Percentiles rank a stretch among this genome's conserved stretches.
Evolutionary conservation across 148 eudicot genomes (phyloP).

Genomic region (Gaultheria prostrata): DNA sequence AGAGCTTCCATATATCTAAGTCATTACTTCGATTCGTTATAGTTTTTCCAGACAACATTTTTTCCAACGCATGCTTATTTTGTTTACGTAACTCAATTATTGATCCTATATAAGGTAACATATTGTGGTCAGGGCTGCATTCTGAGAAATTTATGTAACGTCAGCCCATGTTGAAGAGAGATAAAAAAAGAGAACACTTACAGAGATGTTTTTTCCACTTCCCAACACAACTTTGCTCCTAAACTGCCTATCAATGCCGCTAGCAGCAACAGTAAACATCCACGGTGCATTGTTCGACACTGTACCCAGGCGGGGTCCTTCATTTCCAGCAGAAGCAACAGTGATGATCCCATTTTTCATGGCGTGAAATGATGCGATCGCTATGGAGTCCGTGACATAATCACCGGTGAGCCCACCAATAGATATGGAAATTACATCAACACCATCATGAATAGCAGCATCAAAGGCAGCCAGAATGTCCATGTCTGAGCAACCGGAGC

Average conservation of each 20-base stretch:
- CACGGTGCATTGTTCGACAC: slow-evolving; percentile 61
- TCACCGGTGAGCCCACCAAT: slow-evolving; percentile 37
- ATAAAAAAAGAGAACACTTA: slow-evolving; percentile 17
- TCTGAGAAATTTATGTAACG: background rate
- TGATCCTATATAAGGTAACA: background rate
- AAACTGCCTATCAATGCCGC: slow-evolving; percentile 55
- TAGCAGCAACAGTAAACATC: slow-evolving; percentile 68
- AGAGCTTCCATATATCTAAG: background rate
- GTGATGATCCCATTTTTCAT: slow-evolving; percentile 54
- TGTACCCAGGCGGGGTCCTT: slow-evolving; percentile 43
- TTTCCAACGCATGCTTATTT: background rate
- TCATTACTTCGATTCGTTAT: background rate
- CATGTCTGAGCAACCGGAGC: slow-evolving; percentile 56
- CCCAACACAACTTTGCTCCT: slow-evolving; percentile 54
- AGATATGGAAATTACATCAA: slow-evolving; percentile 61
- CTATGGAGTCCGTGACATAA: slow-evolving; percentile 38
- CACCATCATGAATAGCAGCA: slow-evolving; percentile 65
- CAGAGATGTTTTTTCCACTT: slow-evolving; percentile 43
- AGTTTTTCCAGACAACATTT: background rate
- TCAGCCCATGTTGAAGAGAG: background rate
- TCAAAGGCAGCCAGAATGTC: slow-evolving; percentile 73
- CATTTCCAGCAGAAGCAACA: slow-evolving; percentile 59
- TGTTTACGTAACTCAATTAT: background rate
- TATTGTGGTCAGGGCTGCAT: background rate
- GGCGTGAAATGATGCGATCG: slow-evolving; percentile 55